Evolutionary conservation across 139 green algal species (phyloP), one percentile per base, ranked within the genome.

Genomic region (Dunaliella primolecta): DNA sequence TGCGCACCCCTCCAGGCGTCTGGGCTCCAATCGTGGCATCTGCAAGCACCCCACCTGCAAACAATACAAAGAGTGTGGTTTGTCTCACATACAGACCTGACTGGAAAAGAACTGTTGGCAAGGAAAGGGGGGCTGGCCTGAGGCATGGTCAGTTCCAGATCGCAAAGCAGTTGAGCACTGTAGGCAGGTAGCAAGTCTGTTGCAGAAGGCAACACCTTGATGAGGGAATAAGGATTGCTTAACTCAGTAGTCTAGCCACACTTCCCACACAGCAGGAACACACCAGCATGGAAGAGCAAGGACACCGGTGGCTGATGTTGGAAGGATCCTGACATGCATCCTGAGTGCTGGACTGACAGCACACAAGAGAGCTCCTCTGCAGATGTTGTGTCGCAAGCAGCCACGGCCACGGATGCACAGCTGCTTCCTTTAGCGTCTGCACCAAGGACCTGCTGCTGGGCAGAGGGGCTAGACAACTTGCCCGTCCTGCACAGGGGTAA

Each of bases 1-100:
- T 75, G 23, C 92, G 88, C 0, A 91, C 55, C 1, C 85, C 80
- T 0, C 64, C 37, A 0, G 88, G 55, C 2, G 83, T 94, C 84
- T 96, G 93, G 35, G 94, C 93, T 0, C 38, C 23, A 0, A 97
- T 29, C 0, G 91, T 93, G 11, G 93, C 92, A 85, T 97, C 94
- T 0, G 89, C 86, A 37, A 98, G 86, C 29, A 94, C 91, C 20
- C 94, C 94, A 33, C 92, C 92, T 24, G 93, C 94, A 86, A 96
- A 94, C n/a, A 97, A 80, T 25, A 96, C 75, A 23, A 83, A 33
- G 31, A n/a, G n/a, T n/a, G n/a, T n/a, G n/a, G n/a, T n/a, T n/a
- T n/a, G n/a, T n/a, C n/a, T n/a, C n/a, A n/a, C n/a, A n/a, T n/a
- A n/a, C n/a, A n/a, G n/a, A n/a, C n/a, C n/a, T n/a, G n/a, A n/a